These are phyloP conservation scores for Elongisporangium prolatum DNA, from an alignment of 352 stramenopile genomes.

Conservation along the genomic window DNA sequence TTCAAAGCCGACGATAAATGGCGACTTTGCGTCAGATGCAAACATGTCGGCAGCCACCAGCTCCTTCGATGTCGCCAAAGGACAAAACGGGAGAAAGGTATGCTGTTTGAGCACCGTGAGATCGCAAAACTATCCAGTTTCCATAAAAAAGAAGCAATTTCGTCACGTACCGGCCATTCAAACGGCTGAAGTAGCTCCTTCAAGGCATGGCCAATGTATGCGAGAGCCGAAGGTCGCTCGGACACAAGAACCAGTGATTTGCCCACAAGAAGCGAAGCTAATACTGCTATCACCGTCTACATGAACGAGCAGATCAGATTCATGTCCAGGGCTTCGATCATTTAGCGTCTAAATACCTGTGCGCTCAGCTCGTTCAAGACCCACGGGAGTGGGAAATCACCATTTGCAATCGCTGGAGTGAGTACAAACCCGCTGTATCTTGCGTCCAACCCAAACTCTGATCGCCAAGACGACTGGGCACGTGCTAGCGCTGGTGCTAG, in stretches of 20 bases:
- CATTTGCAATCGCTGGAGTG: constrained; percentile 1
- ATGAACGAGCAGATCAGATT: background rate
- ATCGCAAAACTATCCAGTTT: background rate
- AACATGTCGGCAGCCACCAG: constrained; percentile 35
- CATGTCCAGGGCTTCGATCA: background rate
- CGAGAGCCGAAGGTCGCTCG: constrained; percentile 30
- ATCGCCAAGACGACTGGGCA: background rate
- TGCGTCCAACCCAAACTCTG: constrained; percentile 15
- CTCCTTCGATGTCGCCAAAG: constrained; percentile 23
- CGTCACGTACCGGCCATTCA: constrained; percentile 37
- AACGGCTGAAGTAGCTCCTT: constrained; percentile 45
- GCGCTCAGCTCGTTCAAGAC: constrained; percentile 53
- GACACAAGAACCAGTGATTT: constrained; percentile 59
- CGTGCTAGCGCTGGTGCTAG: constrained; percentile 7
- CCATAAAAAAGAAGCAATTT: background rate
- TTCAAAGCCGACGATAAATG: constrained; percentile 55
- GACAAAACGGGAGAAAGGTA: constrained; percentile 51
- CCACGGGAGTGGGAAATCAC: constrained; percentile 23
- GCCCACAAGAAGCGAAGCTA: constrained; percentile 40
- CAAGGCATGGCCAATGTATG: constrained; percentile 30
- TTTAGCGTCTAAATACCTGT: constrained; percentile 26
- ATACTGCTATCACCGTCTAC: constrained; percentile 43
- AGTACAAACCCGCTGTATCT: constrained; percentile 37
- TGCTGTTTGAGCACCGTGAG: constrained; percentile 19
- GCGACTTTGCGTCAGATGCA: constrained; percentile 11